These are phyloP conservation scores for Leccinum imitatum DNA, from an alignment of 768 basidiomycete genomes.

Conservation along the genomic window DNA sequence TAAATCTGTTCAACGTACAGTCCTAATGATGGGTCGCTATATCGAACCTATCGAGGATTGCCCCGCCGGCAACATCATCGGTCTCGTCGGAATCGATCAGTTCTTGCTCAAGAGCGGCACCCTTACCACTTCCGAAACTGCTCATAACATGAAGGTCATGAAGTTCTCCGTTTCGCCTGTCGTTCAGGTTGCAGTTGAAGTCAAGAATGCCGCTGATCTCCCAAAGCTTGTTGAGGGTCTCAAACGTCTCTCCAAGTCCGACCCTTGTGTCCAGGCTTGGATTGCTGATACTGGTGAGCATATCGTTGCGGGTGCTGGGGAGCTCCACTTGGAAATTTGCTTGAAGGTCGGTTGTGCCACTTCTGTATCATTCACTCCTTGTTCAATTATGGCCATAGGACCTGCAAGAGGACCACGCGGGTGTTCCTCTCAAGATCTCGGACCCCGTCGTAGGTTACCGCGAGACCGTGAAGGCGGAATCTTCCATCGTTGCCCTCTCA, in stretches of 20 bases:
- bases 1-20: constrained; percentile 98
- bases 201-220: constrained; percentile 98
- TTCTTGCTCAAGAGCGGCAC: constrained; percentile 99
- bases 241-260: constrained; percentile 99
- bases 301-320: constrained; percentile 99
- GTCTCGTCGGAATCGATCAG: constrained; percentile 99
- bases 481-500: constrained; percentile 92
- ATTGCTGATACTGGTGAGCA: constrained; percentile 92
- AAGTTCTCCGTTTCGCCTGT: constrained; percentile 99
- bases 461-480: constrained; percentile 97
- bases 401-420: constrained; percentile 99
- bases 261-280: constrained; percentile 98
- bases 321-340: constrained; percentile 99
- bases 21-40: constrained; percentile 99
- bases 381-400: constrained; percentile 52
- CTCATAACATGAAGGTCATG: constrained; percentile 99
- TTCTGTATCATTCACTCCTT: background rate
- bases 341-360: constrained; percentile 65
- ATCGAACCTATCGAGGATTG: constrained; percentile 99
- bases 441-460: constrained; percentile 97
- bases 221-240: constrained; percentile 99
- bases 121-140: constrained; percentile 95
- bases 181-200: constrained; percentile 98
- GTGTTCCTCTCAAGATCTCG: constrained; percentile 97
- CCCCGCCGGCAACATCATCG: constrained; percentile 97